phyloP scores from a whole-genome alignment of 1,139 yeast genomes.

The Nakaseomyces sp. region DNA sequence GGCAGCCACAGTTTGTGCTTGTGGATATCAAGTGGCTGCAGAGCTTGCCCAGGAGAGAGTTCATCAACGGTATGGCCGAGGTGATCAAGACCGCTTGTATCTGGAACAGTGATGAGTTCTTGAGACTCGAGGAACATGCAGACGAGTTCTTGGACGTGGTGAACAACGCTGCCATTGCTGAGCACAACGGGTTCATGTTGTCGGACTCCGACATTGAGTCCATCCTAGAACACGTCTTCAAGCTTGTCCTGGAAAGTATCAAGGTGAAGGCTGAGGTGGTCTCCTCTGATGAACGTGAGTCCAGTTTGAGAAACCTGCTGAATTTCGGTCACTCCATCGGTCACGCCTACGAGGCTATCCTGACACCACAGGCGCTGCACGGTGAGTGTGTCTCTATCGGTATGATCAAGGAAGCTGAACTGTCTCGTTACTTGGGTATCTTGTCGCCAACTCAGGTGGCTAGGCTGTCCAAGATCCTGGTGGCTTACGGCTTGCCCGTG shows the following conservation, averaged over 20 bases:
- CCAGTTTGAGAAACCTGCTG: slow-evolving; percentile 82
- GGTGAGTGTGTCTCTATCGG: slow-evolving; percentile 98
- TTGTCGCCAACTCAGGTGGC: slow-evolving; percentile 92
- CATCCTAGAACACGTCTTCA: slow-evolving; percentile 64
- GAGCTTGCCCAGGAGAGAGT: slow-evolving; percentile 85
- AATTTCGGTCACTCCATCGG: slow-evolving; percentile 98
- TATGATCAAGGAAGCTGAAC: slow-evolving; percentile 88
- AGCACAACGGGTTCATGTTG: slow-evolving; percentile 29
- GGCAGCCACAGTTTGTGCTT: slow-evolving; percentile 88
- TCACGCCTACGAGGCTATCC: slow-evolving; percentile 93
- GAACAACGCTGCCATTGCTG: slow-evolving; percentile 39
- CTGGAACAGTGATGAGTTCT: slow-evolving; percentile 86
- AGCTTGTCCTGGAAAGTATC: slow-evolving; percentile 78
- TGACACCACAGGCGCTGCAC: slow-evolving; percentile 92
- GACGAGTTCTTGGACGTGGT: slow-evolving; percentile 47
- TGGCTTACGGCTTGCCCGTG: slow-evolving; percentile 79
- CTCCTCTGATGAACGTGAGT: slow-evolving; percentile 89
- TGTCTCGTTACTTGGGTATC: slow-evolving; percentile 81
- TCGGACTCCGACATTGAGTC: slow-evolving; percentile 49
- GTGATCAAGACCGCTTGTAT: slow-evolving; percentile 97
- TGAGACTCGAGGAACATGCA: slow-evolving; percentile 72
- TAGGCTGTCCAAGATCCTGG: slow-evolving; percentile 70
- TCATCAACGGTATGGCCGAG: slow-evolving; percentile 98
- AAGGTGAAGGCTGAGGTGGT: slow-evolving; percentile 92
- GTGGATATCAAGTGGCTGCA: slow-evolving; percentile 83